phyloP scores from a whole-genome alignment of 345 rosid genomes.

The Excoecaria cochinchinensis region DNA sequence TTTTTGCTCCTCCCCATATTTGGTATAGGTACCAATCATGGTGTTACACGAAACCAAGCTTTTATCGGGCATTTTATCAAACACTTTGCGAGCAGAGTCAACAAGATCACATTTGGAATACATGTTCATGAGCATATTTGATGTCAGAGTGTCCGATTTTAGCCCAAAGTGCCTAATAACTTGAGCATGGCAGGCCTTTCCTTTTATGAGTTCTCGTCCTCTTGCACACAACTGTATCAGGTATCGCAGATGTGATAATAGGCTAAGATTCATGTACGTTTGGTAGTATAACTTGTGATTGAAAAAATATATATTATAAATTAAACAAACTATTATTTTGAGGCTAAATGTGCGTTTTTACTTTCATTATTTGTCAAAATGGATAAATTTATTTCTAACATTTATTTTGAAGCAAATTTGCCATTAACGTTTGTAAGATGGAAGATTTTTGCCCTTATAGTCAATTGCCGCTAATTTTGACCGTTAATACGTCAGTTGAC shows the following conservation, averaged over 20 bases:
- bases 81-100: conserved; percentile 53
- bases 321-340: too few relatives aligned
- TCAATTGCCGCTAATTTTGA: too few relatives aligned
- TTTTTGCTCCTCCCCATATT: conserved; percentile 38
- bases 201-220: conserved; percentile 31
- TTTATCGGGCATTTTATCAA: conserved; percentile 64
- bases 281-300: too few relatives aligned
- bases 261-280: not conserved
- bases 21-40: conserved; percentile 46
- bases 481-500: too few relatives aligned
- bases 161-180: conserved; percentile 36
- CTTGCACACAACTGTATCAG: conserved; percentile 48
- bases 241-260: conserved; percentile 21
- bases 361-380: too few relatives aligned
- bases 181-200: conserved; percentile 54
- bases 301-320: too few relatives aligned
- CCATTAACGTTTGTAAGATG: too few relatives aligned
- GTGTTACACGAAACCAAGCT: conserved; percentile 81
- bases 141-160: conserved; percentile 37
- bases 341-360: too few relatives aligned
- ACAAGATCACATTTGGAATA: conserved; percentile 53
- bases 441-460: too few relatives aligned
- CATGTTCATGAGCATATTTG: conserved; percentile 52
- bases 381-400: too few relatives aligned
- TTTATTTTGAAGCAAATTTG: too few relatives aligned